Base-by-base conservation (phyloP, 495 filamentous ascomycete genomes). In the Rusavskia elegans region DNA sequence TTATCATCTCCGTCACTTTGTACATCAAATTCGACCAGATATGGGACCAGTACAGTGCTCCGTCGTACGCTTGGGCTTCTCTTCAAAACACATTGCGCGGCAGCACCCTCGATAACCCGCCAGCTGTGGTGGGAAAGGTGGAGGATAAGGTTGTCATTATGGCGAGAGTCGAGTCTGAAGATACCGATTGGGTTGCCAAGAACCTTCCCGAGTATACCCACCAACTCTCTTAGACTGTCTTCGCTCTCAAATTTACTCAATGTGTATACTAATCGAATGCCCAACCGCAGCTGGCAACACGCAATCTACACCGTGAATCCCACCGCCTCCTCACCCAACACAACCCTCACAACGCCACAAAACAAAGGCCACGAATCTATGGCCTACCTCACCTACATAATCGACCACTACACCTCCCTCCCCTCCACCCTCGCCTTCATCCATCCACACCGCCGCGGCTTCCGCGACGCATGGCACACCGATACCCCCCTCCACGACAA, bases 281-380 rank as follows among this genome's bases (percentile, higher is more conserved):
- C 29, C 11, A n/a, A n/a, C 5, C 2, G 29, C 48, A 74, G 71
- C 55, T 74, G 70, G 70, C 64, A 66, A 39, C 59, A 61, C 35
- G 69, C 69, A 50, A 64, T 83, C 39, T 87, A 86, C 61, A 70
- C 72, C 25, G 78, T 76, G 46, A 77, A 86, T 45, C 60, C 74
- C 77, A 51, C 72, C 69, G 39, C 63, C 60, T 1, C 71, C 77
- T 7, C 59, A 67, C 7, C 41, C 37, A 50, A 51, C 21, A 55
- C 52, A 1, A 49, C 39, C 42, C 62, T 63, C 41, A 51, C 37
- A 2, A 63, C 69, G 8, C 54, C 67, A 25, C 46, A 63, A 29
- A 74, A 74, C 57, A 74, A 75, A 55, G 72, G 72, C 59, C 64
- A 65, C 54, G 71, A 73, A 56, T 59, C 64, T 52, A 74, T 70